Evolutionary conservation across 2,329 filamentous ascomycete genomes (phyloP), one percentile per base, ranked within the genome.

Genomic region (Coniochaeta ligniaria): DNA sequence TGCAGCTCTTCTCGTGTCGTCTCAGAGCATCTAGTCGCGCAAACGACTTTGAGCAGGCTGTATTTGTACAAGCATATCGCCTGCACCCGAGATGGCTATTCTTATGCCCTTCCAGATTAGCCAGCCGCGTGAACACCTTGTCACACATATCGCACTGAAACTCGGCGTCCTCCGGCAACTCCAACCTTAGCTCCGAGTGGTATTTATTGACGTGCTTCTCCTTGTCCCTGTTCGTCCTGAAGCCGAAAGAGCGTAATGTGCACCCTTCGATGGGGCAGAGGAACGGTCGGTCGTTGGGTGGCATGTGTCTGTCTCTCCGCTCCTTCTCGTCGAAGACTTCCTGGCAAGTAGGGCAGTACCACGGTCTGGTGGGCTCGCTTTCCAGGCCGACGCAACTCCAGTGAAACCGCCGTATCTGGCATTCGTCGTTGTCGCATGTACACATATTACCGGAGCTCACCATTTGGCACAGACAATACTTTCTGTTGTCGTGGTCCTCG

Each of bases 221-320:
- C 14, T 69, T 69, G 55, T 79, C 75, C 38, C 72, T 73, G n/a
- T 73, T 74, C 6, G 72, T 69, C 2, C 68, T 65, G 65, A 78
- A 80, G 1, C 78, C 78, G 52, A 74, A 66, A 6, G 71, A 68
- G 4, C 64, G 68, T 5, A 70, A 62, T 2, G 66, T 63, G 59
- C 78, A 80, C 5, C 47, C 47, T 2, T 60, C 35, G 0, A 74
- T 62, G 0, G 67, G 66, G 57, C 78, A 80, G 12, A 67, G 68
- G 60, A 70, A 78, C 0, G 77, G 76, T 2, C 76, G 69, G 24
- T 74, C 71, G 60, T 81, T 78, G 4, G 72, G 68, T 52, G 69
- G 66, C 12, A 71, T 59, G 61, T 80, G 78, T 3, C 63, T 60
- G 1, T 78, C 72, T 7, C 71, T 68, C 0, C 63, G 64, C 12